Base-by-base conservation (phyloP, 2,329 filamentous ascomycete genomes). In the Fonsecaea multimorphosa region DNA sequence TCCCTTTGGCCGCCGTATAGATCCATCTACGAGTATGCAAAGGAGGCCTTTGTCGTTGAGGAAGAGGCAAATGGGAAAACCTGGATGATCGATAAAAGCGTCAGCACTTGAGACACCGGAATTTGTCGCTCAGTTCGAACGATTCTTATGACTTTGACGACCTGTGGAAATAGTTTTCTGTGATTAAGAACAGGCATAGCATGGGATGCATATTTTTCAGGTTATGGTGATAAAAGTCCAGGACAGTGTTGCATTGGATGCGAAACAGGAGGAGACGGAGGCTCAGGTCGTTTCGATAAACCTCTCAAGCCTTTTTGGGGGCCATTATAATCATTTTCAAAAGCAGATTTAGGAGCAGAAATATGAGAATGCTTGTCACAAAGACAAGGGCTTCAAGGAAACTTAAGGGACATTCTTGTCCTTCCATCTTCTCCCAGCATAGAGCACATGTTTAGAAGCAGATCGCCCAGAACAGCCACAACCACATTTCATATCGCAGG, bases 31-130 rank as follows among this genome's bases (percentile, higher is more conserved):
- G 95, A 98, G 78, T 99, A 98, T 76, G 94, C 94, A 1, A 85
- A 91, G 56, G 95, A 98, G 76, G 93, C 96, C 31, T 98, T 98
- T 73, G 92, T 92, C 0, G 85, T 97, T 12, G 95, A 99, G 78
- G 95, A 99, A 79, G 90, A 93, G 72, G 92, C 93, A 34, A 98
- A 98, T 76, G 94, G 94, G 4, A 81, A 95, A 74, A 92, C 90
- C 16, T 99, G 95, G 95, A 98, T 97, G 94, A 80, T 82, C 68
- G 82, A 85, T 40, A 72, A 75, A 78, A 79, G 57, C 32, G 58
- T 70, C 14, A 72, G 71, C 62, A 71, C 70, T 29, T 72, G 61
- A 68, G 16, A n/a, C 6, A 14, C 29, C 31, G 56, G 46, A 34
- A 34, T 32, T 9, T 9, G 4, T 31, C 52, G 22, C 52, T 32